phyloP scores from a whole-genome alignment of 73 alveolate genomes.

The Chromera velia region DNA sequence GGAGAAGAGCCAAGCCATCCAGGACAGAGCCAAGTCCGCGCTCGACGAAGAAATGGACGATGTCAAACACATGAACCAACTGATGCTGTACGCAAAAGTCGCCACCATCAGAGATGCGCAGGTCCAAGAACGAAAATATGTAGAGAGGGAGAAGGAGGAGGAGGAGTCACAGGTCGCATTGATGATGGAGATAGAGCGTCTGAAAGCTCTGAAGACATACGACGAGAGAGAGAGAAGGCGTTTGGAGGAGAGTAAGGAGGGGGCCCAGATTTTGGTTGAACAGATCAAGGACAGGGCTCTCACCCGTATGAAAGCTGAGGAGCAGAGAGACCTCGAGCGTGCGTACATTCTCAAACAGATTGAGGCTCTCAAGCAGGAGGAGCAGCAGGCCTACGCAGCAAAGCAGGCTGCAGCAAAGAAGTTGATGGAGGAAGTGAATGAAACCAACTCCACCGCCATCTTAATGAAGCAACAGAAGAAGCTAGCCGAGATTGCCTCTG shows the following conservation, averaged over 20 bases:
- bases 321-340: conserved; percentile 56
- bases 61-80: conserved; percentile 71
- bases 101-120: conserved; percentile 73
- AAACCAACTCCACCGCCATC: conserved; percentile 47
- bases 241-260: conserved; percentile 56
- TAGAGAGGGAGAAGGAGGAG: conserved; percentile 58
- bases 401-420: conserved; percentile 39
- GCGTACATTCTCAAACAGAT: conserved; percentile 55
- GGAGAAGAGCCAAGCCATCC: not conserved
- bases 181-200: conserved; percentile 77
- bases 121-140: conserved; percentile 57
- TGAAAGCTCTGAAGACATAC: conserved; percentile 58
- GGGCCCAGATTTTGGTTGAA: conserved; percentile 63
- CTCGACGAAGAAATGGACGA: conserved; percentile 68
- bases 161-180: conserved; percentile 65
- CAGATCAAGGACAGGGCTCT: conserved; percentile 68
- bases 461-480: no score
- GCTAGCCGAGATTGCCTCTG: no score
- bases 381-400: conserved; percentile 12
- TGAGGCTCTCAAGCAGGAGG: conserved; percentile 43
- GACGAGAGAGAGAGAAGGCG: conserved; percentile 61
- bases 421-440: conserved; percentile 63
- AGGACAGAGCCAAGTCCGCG: not conserved
- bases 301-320: conserved; percentile 59
- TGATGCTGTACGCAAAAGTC: conserved; percentile 72